phyloP scores from a whole-genome alignment of 768 basidiomycete species.

The Pleurotus ostreatus region DNA sequence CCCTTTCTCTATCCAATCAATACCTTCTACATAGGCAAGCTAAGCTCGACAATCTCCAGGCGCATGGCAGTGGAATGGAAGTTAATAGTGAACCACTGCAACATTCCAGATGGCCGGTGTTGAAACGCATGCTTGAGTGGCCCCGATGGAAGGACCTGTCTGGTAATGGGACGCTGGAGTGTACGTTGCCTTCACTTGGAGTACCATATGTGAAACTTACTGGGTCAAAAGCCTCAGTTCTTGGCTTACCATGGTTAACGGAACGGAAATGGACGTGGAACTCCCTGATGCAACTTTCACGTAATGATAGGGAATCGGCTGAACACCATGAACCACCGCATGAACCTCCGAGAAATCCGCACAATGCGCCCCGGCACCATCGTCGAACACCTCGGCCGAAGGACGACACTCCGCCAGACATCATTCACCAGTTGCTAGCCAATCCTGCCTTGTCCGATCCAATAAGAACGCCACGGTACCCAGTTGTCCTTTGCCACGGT shows the following conservation, averaged over 20 bases:
- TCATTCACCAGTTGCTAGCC: conserved; percentile 65
- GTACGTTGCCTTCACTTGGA: neutral
- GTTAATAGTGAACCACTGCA: neutral
- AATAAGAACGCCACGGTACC: conserved; percentile 74
- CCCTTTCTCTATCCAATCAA: conserved; percentile 67
- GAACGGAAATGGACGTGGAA: neutral
- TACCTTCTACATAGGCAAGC: conserved; percentile 37
- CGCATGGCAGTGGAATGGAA: neutral
- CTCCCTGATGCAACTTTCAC: conserved; percentile 11
- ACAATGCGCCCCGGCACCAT: conserved; percentile 11
- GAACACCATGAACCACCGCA: conserved; percentile 9
- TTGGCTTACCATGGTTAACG: conserved; percentile 7
- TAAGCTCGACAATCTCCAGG: neutral
- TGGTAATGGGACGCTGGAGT: neutral
- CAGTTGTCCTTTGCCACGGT: conserved; percentile 97
- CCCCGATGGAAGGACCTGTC: neutral
- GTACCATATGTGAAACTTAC: neutral
- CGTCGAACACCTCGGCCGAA: conserved; percentile 16
- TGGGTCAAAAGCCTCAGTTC: neutral
- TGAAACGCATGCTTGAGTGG: neutral
- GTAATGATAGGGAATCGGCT: neutral
- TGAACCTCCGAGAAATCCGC: neutral
- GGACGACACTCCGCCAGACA: conserved; percentile 30
- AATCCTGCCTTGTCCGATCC: conserved; percentile 81
- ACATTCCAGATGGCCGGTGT: neutral